Evolutionary conservation across 176 grass and related monocot species (phyloP).

Genomic region (Ananas comosus): DNA sequence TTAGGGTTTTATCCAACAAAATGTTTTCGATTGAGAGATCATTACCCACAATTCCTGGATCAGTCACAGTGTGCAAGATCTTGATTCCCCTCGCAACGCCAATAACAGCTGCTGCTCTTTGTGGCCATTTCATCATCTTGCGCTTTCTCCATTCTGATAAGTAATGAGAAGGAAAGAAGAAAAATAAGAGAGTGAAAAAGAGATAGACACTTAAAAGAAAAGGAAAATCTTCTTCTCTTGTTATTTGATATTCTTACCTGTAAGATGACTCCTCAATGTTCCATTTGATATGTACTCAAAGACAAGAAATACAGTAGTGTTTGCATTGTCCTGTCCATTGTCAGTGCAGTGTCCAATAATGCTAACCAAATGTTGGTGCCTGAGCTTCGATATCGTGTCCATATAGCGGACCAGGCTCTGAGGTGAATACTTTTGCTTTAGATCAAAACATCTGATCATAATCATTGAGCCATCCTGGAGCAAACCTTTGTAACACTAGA

Average conservation of each 20-base stretch:
- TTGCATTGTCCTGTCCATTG: slow-evolving; percentile 42
- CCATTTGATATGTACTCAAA: slow-evolving; percentile 76
- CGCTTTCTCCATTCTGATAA: slow-evolving; percentile 57
- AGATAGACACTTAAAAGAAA: not conserved
- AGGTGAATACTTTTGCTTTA: slow-evolving; percentile 36
- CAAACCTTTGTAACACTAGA: slow-evolving; percentile 34
- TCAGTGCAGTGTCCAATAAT: slow-evolving; percentile 69
- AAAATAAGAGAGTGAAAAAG: too few species aligned
- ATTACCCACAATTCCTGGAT: slow-evolving; percentile 74
- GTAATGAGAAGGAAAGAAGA: not conserved
- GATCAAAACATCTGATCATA: slow-evolving; percentile 49
- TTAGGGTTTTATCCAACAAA: slow-evolving; percentile 71
- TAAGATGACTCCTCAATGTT: slow-evolving; percentile 63
- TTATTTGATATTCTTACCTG: slow-evolving; percentile 24
- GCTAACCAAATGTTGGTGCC: slow-evolving; percentile 74
- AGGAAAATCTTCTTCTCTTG: not conserved
- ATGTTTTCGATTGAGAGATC: slow-evolving; percentile 77
- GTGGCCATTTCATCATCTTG: slow-evolving; percentile 53
- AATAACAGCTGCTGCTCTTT: slow-evolving; percentile 56
- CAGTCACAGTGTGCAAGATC: slow-evolving; percentile 77
- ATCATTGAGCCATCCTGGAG: slow-evolving; percentile 45
- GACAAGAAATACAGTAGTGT: slow-evolving; percentile 50
- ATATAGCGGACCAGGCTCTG: slow-evolving; percentile 67
- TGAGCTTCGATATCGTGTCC: slow-evolving; percentile 66
- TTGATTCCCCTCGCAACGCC: slow-evolving; percentile 78